A percentile compares a stretch with the other conserved stretches of the same genome.
These are phyloP conservation scores for Limnomonas spitsbergensis DNA, from an alignment of 139 green algal genomes.

Conservation along the genomic window DNA sequence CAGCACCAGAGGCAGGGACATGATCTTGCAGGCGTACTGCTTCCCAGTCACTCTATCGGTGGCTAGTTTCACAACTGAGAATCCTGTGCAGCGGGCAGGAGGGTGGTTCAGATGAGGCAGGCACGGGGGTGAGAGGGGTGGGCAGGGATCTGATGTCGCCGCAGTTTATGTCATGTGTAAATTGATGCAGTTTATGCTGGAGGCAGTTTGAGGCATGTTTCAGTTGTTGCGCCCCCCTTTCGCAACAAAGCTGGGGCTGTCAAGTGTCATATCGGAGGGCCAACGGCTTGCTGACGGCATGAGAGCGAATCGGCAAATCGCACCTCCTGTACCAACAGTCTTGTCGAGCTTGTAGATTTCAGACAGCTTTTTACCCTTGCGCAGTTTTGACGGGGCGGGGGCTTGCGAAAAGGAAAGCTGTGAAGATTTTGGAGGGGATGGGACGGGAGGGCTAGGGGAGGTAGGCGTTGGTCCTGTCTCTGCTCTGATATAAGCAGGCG, in stretches of 20 bases:
- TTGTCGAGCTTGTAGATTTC: slow-evolving; percentile 23
- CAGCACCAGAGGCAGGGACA: slow-evolving; percentile 64
- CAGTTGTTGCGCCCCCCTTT: no score
- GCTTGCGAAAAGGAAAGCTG: no score
- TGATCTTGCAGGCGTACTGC: slow-evolving; percentile 85
- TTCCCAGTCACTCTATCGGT: slow-evolving; percentile 58
- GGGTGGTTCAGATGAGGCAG: neutral
- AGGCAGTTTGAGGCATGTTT: no score
- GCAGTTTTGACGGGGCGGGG: slow-evolving; percentile 12
- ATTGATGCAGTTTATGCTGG: no score
- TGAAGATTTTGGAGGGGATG: no score
- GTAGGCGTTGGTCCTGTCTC: no score
- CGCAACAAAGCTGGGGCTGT: neutral
- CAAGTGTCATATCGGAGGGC: neutral
- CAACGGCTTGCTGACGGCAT: no score
- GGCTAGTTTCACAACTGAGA: slow-evolving; percentile 78
- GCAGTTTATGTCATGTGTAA: no score
- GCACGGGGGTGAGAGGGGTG: neutral
- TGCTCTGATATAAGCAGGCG: no score
- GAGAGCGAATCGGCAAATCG: no score
- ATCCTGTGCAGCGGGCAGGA: slow-evolving; percentile 50
- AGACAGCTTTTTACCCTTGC: neutral
- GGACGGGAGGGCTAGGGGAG: no score
- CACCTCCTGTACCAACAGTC: slow-evolving; percentile 18
- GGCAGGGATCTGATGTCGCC: no score